Evolutionary conservation across 352 stramenopile genomes (phyloP).

Genomic region (Phytophthora syringae): DNA sequence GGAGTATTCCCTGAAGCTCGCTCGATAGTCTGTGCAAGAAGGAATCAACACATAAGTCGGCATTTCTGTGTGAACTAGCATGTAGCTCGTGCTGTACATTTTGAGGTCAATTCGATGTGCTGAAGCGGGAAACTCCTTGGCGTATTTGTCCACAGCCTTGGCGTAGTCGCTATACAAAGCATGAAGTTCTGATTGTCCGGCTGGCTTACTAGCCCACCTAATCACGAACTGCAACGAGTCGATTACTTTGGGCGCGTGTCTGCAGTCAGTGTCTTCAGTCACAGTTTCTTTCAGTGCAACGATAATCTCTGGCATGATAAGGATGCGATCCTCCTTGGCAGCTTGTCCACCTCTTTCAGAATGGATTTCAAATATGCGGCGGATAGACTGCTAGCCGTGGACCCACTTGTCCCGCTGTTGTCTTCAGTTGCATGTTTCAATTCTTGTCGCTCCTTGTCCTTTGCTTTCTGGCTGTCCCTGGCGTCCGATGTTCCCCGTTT

Average conservation of each 20-base stretch:
- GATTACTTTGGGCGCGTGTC: not conserved
- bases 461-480: not conserved
- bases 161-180: conserved; percentile 1
- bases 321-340: not conserved
- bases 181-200: not conserved
- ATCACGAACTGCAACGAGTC: not conserved
- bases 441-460: not conserved
- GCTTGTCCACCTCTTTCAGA: not conserved
- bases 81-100: not conserved
- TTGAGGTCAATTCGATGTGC: not conserved
- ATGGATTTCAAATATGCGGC: not conserved
- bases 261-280: not conserved
- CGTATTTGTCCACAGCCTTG: conserved; percentile 1
- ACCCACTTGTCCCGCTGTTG: not conserved
- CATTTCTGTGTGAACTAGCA: not conserved
- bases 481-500: not conserved
- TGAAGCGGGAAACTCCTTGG: not conserved
- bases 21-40: not conserved
- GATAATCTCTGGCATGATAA: not conserved
- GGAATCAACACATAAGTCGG: no score
- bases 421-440: not conserved
- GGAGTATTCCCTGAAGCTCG: not conserved
- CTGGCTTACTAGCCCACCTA: not conserved
- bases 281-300: not conserved
- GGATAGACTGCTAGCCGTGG: not conserved